Conservation (phyloP, 164 flowering plant species). For the Umbellularia californica region DNA sequence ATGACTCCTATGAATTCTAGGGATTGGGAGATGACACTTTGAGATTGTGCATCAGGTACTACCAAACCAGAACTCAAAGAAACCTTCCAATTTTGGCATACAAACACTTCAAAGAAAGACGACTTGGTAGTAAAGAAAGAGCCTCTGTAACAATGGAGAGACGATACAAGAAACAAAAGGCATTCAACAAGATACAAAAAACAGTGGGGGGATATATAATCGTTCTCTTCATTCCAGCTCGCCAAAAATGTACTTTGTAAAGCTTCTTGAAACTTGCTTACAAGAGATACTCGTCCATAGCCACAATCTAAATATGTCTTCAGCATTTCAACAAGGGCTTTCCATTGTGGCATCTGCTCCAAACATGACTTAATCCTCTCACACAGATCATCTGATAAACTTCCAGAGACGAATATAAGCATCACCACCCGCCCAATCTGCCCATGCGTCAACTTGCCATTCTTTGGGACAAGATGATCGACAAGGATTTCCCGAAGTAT, state of each 20-base stretch:
- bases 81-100: constrained; percentile 19
- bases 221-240: constrained; percentile 32
- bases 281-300: constrained; percentile 7
- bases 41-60: background rate
- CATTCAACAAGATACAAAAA: constrained; percentile 59
- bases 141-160: constrained; percentile 8
- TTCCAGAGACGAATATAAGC: constrained; percentile 40
- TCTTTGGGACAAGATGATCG: constrained; percentile 12
- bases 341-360: constrained; percentile 31
- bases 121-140: constrained; percentile 39
- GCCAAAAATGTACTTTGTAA: constrained; percentile 30
- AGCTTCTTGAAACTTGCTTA: constrained; percentile 25
- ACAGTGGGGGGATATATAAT: constrained; percentile 54
- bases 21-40: background rate
- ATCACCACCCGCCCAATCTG: constrained; percentile 44
- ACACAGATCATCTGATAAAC: constrained; percentile 22
- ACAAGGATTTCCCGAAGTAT: constrained; percentile 32
- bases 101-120: constrained; percentile 42
- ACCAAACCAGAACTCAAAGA: background rate
- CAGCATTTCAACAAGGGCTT: constrained; percentile 26
- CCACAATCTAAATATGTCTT: constrained; percentile 9
- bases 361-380: constrained; percentile 20
- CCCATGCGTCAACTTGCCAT: constrained; percentile 34
- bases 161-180: constrained; percentile 34
- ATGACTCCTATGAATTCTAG: constrained; percentile 14